Evolutionary conservation across 805 yeast genomes (phyloP).

Genomic region (Candida caryicola): DNA sequence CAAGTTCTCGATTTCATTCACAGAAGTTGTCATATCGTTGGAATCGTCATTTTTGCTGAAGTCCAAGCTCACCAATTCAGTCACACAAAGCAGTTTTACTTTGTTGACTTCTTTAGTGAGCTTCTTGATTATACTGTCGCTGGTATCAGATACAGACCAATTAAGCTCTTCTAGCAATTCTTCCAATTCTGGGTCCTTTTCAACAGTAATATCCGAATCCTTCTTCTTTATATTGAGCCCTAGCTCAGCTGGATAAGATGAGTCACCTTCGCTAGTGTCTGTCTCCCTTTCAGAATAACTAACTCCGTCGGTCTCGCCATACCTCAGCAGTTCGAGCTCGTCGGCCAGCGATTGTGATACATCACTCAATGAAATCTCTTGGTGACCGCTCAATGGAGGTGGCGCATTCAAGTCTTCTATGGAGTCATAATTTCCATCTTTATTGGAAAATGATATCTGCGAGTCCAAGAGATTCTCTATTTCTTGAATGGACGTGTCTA

Average conservation of each 20-base stretch:
- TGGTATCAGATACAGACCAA: constrained; percentile 70
- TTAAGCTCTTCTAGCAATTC: constrained; percentile 75
- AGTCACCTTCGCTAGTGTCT: not conserved
- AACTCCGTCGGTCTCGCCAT: not conserved
- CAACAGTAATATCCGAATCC: constrained; percentile 13
- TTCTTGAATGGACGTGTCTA: constrained; percentile 38
- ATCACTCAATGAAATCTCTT: not conserved
- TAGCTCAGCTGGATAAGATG: not conserved
- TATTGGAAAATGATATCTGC: constrained; percentile 20
- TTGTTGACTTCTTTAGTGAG: constrained; percentile 57
- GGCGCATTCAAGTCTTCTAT: constrained; percentile 2
- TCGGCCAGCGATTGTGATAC: not conserved
- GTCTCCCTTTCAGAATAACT: not conserved
- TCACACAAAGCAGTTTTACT: constrained; percentile 61
- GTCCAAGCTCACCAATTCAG: constrained; percentile 38
- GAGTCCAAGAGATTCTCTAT: constrained; percentile 39
- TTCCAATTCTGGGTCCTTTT: constrained; percentile 46
- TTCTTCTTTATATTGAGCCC: constrained; percentile 4
- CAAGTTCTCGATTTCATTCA: constrained; percentile 37
- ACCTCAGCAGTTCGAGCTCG: not conserved
- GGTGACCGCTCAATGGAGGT: not conserved
- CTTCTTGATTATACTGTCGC: constrained; percentile 54
- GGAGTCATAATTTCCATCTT: not conserved
- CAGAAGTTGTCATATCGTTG: constrained; percentile 31
- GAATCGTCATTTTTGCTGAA: constrained; percentile 31